A percentile compares a stretch with the other conserved stretches of the same genome.
Evolutionary conservation across 78 protist genomes (phyloP).

Genomic region (Pelomyxa schiedti): DNA sequence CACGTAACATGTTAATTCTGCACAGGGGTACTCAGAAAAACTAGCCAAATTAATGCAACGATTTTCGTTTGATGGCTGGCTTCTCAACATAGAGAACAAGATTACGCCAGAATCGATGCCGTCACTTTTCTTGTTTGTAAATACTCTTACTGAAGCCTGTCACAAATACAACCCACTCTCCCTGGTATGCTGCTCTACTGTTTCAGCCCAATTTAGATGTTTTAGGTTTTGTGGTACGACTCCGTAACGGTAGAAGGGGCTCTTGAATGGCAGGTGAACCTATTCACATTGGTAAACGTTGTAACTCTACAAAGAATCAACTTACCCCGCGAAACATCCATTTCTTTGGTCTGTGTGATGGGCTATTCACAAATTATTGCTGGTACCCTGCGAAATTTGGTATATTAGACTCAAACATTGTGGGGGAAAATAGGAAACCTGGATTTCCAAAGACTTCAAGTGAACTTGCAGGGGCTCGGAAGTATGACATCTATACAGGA

Average conservation of each 20-base stretch:
- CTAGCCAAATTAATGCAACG: constrained; percentile 10
- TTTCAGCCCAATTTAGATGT: background rate
- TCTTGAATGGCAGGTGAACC: constrained; percentile 68
- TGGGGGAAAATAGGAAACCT: background rate
- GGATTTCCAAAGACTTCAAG: background rate
- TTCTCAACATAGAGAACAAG: constrained; percentile 64
- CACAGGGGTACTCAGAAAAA: background rate
- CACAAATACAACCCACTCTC: too few relatives aligned
- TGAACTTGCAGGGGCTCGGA: background rate
- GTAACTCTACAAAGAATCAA: too few relatives aligned
- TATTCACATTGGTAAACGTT: too few relatives aligned
- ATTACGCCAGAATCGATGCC: background rate
- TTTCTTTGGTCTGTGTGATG: constrained; percentile 54
- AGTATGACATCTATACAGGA: constrained; percentile 51
- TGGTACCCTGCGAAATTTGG: constrained; percentile 23
- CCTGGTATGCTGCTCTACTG: background rate
- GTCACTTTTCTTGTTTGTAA: background rate
- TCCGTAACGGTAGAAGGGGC: constrained; percentile 46
- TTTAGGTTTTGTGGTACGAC: constrained; percentile 61
- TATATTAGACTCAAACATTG: background rate
- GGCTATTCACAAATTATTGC: constrained; percentile 66
- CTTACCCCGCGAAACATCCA: constrained; percentile 36
- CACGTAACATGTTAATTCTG: too few relatives aligned
- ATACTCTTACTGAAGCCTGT: too few relatives aligned
- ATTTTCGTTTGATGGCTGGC: constrained; percentile 76